phyloP scores from a whole-genome alignment of 768 basidiomycete species.

The Russula virescens region DNA sequence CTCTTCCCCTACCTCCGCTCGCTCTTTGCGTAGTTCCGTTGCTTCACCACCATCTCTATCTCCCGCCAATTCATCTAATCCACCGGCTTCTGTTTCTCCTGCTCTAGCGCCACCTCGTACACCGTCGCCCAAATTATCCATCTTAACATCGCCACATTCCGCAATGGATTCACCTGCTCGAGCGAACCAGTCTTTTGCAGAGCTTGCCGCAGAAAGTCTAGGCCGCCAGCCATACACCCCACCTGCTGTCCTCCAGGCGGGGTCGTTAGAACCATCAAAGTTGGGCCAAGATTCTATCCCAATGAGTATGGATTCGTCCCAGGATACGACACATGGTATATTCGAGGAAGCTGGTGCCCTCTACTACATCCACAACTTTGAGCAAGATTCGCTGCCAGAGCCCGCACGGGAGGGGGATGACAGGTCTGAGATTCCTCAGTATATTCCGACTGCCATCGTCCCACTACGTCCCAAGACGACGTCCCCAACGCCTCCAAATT shows the following conservation, averaged over 20 bases:
- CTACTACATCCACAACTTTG: conserved; percentile 62
- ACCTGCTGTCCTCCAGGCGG: not conserved
- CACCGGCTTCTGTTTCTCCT: conserved; percentile 9
- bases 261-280: conserved; percentile 3
- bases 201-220: not conserved
- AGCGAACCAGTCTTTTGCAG: conserved; percentile 10
- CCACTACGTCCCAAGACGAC: conserved; percentile 21
- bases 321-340: conserved; percentile 33
- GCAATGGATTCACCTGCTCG: conserved; percentile 22
- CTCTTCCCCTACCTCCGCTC: conserved; percentile 1
- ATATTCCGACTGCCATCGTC: not conserved
- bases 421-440: conserved; percentile 18
- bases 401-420: conserved; percentile 31
- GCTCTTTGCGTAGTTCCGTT: conserved; percentile 6
- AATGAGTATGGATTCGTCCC: conserved; percentile 12
- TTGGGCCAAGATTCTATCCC: conserved; percentile 23
- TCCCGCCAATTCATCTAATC: conserved; percentile 12
- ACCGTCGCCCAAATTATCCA: conserved; percentile 25
- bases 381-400: conserved; percentile 26
- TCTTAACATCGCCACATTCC: conserved; percentile 39
- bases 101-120: not conserved
- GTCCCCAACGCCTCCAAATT: conserved; percentile 11
- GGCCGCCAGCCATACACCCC: not conserved
- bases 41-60: conserved; percentile 21
- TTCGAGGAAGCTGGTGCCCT: conserved; percentile 57